Conservation (phyloP, 768 basidiomycete genomes). For the Podaxis pistillaris region DNA sequence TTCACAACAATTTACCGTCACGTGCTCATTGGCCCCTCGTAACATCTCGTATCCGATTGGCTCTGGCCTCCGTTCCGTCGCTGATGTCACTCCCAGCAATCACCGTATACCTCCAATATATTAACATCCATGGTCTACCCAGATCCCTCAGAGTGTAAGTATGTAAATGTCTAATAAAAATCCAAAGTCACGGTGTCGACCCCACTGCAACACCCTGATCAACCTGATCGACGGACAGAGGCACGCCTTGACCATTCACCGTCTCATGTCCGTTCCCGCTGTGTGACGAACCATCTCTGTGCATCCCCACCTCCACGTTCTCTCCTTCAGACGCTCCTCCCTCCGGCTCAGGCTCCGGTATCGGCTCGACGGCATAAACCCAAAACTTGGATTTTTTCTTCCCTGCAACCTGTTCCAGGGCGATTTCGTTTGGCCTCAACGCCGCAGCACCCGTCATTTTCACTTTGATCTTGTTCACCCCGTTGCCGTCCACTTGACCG, state of each 20-base stretch:
- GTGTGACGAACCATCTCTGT: not conserved
- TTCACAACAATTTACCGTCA: not conserved
- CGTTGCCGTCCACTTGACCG: slow-evolving; percentile 22
- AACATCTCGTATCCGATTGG: too few relatives aligned
- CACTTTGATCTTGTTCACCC: slow-evolving; percentile 38
- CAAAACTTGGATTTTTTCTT: slow-evolving; percentile 87
- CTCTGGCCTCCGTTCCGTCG: too few relatives aligned
- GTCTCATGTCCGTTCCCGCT: slow-evolving; percentile 6
- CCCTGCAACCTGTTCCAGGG: slow-evolving; percentile 73
- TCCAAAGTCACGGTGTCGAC: not conserved
- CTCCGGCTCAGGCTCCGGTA: slow-evolving; percentile 33
- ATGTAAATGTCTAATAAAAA: not conserved
- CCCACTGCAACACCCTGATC: not conserved
- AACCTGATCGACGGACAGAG: not conserved
- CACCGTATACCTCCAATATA: not conserved
- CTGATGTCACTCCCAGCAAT: too few relatives aligned
- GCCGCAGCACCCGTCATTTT: slow-evolving; percentile 62
- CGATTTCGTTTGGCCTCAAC: slow-evolving; percentile 68
- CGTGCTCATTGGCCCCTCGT: not conserved
- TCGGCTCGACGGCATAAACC: slow-evolving; percentile 84
- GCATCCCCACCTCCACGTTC: not conserved
- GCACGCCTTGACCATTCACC: not conserved
- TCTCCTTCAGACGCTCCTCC: not conserved
- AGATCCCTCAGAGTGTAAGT: not conserved
- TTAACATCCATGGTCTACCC: slow-evolving; percentile 1